Evolutionary conservation across 768 basidiomycete species (phyloP), one percentile per base, ranked within the genome.

Genomic region (Rhizopogon vesiculosus): DNA sequence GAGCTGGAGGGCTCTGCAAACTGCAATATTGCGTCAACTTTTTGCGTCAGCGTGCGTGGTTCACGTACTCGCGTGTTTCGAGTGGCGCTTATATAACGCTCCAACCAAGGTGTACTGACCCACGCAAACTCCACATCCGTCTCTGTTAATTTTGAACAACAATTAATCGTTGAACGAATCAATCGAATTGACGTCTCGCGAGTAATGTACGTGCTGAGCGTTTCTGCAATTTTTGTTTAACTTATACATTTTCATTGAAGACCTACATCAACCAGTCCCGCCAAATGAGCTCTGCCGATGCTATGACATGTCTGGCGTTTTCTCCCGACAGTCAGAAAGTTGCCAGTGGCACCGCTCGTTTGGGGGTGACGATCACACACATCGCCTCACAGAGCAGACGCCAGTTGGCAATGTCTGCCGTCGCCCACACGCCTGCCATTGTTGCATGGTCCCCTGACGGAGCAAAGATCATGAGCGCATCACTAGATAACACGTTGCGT

Each of bases 371-470:
- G 19, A 15, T 35, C 1, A 49, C 46, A 49, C 33, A 22, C 35
- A 9, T 49, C 9, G 15, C 10, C 13, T 22, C 46, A 15, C 19
- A 38, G 46, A 49, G 5, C 46, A 16, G 10, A 19, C 8, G 33
- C 2, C 31, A 22, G 9, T 15, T 49, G 29, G 19, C 22, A 3
- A 38, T 35, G 33, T 31, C 33, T 33, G 31, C 31, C 7, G 33
- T 22, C 2, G 2, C 19, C 15, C 33, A 38, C 13, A 3, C 15
- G 19, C 46, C 35, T 3, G 19, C 16, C 1, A 35, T 19, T 9
- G 64, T 69, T 33, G 68, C 68, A 6, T 67, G 66, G 61, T 66
- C 70, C 0, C 68, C 68, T 16, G 56, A 68, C 43, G 64, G 66
- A 40, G 53, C 58, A 8, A 59, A 43, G 38, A 59, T 70, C 13